Base-by-base conservation (phyloP, 352 stramenopile species). In the Phytophthora fragariae region DNA sequence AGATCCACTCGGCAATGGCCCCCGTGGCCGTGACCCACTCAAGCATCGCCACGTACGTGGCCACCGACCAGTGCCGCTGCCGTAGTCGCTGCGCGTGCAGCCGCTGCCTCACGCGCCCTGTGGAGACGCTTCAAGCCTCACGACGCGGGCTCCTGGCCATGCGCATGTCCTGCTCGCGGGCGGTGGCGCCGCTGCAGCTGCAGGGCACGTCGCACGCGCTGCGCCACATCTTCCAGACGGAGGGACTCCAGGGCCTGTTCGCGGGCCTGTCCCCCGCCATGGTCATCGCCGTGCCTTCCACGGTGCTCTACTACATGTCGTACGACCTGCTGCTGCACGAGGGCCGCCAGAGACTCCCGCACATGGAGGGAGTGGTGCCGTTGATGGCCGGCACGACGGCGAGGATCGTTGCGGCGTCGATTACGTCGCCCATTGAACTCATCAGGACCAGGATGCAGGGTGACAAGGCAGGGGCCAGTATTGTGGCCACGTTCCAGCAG, bases 301-400 rank as follows among this genome's bases (percentile, higher is more conserved):
- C 95, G 4, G 93, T 98, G 56, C 71, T 99, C 21, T 99, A 99
- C 76, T 99, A 98, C 78, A 91, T 97, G 14, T 92, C 90, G 21
- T 99, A 99, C 80, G 97, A 99, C 69, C 65, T 93, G 17, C 62
- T 98, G 24, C 72, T 92, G 39, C 77, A 85, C 9, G 77, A 90
- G 24, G 79, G 81, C 12, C 81, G 75, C 12, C 70, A 79, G 11
- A 70, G 63, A 12, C 65, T 83, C 8, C 78, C 85, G 5, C 52
- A 83, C 37, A 49, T 81, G 9, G 66, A 87, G 24, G 56, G 60
- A 1, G 27, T 92, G 2, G 73, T 92, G 46, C 88, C 92, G 12
- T 70, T 97, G 17, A 19, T 95, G 15, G 84, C 90, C 5, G 92
- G 92, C 4, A 84, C 81, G 2, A 83, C 73, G 0, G 88, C 92